A percentile compares a stretch with the other conserved stretches of the same genome.
Evolutionary conservation across 2,329 filamentous ascomycete genomes (phyloP).

Genomic region (Botryotinia calthae): DNA sequence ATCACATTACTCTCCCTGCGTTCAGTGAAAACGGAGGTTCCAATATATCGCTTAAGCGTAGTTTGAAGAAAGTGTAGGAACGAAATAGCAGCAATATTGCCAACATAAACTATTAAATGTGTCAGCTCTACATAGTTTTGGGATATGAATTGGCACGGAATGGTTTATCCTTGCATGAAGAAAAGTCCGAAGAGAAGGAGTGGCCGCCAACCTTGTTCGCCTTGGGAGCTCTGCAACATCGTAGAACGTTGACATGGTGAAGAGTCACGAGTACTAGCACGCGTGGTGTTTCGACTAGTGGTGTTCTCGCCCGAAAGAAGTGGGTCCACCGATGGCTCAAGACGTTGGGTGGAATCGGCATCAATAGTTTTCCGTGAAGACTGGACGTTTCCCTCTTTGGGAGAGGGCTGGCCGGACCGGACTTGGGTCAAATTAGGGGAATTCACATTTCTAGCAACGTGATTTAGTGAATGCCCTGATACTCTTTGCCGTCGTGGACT

Average conservation of each 20-base stretch:
- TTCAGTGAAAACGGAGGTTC: slow-evolving; percentile 23
- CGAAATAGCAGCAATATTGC: slow-evolving; percentile 23
- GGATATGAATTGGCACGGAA: neutral
- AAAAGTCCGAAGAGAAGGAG: neutral
- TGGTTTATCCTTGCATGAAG: neutral
- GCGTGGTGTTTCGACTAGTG: neutral
- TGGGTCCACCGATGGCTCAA: neutral
- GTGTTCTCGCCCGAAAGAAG: neutral
- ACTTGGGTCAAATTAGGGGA: neutral
- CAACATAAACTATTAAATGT: slow-evolving; percentile 23
- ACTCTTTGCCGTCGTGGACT: neutral
- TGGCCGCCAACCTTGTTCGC: neutral
- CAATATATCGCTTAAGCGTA: slow-evolving; percentile 23
- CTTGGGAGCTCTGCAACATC: slow-evolving; percentile 10
- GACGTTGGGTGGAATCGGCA: neutral
- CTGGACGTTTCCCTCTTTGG: neutral
- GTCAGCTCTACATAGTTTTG: slow-evolving; percentile 11
- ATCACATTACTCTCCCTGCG: slow-evolving; percentile 7
- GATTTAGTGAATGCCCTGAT: neutral
- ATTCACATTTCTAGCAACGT: neutral
- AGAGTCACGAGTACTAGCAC: slow-evolving; percentile 1
- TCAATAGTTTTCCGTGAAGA: neutral
- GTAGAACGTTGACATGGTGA: slow-evolving; percentile 8
- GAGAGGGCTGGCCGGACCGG: neutral
- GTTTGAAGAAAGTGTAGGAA: slow-evolving; percentile 24